These are phyloP conservation scores for Heterobasidion parviporum DNA, from an alignment of 1,284 basidiomycete genomes.

Conservation along the genomic window DNA sequence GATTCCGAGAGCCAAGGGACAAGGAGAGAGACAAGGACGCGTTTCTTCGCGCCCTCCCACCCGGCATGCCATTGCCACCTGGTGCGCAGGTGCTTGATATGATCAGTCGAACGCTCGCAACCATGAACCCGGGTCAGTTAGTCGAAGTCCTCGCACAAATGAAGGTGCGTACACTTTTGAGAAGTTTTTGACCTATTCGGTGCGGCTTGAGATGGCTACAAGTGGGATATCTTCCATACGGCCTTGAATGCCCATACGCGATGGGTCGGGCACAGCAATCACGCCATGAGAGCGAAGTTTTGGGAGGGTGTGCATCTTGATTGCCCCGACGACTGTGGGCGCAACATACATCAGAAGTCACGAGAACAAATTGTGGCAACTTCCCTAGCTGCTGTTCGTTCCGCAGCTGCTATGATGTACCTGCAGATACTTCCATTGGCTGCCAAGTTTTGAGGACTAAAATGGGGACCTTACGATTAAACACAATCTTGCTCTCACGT, in stretches of 20 bases:
- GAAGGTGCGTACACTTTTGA: conserved; percentile 60
- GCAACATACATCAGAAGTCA: too few species aligned
- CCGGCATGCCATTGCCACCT: conserved; percentile 69
- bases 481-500: too few species aligned
- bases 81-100: conserved; percentile 78
- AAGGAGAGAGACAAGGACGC: conserved; percentile 31
- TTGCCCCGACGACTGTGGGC: too few species aligned
- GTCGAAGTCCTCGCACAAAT: conserved; percentile 96
- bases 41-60: conserved; percentile 64
- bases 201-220: not conserved
- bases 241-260: not conserved
- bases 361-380: too few species aligned
- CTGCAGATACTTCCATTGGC: not conserved
- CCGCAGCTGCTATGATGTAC: too few species aligned
- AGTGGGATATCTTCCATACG: not conserved
- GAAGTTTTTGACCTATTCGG: conserved; percentile 10
- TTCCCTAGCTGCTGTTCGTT: too few species aligned
- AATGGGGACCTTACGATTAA: too few species aligned
- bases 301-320: too few species aligned
- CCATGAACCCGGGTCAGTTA: conserved; percentile 77
- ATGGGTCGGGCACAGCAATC: too few species aligned
- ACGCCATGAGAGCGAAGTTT: too few species aligned
- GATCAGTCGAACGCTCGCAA: conserved; percentile 84
- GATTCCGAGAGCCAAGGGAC: conserved; percentile 15
- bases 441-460: not conserved